Base-by-base conservation (phyloP, 257 asterid species). In the Rhazya stricta region DNA sequence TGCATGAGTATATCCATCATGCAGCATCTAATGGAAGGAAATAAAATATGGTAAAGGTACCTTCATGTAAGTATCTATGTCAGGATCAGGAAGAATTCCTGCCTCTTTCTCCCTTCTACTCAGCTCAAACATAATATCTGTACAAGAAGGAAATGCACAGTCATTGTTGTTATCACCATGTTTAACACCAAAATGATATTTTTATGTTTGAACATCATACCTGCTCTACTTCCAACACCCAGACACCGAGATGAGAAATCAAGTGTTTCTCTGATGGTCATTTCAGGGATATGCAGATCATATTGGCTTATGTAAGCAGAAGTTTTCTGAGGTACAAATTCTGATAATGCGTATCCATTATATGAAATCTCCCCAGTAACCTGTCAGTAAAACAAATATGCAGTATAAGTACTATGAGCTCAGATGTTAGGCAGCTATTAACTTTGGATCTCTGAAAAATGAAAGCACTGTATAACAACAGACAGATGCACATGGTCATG, bases 61-160 rank as follows among this genome's bases (percentile, higher is more conserved):
- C 94, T 89, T 89, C 94, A 89, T 89, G 80, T 85, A 89, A 78
- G 86, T 83, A 77, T 89, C 94, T 74, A 88, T 80, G 76, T 88
- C 90, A 39, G 86, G 91, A 81, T 89, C 93, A 29, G 96, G 96
- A 79, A 84, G 81, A 57, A 89, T 79, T 62, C 86, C 89, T 67
- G 84, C 90, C 67, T 87, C 88, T 81, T 87, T 89, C 79, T 88
- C 93, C 80, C 86, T 83, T 80, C 81, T 72, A 74, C 85, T 88
- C 65, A 89, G 85, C 85, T 88, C 96, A 50, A 69, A 43, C 90
- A 89, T 83, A 69, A 84, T 77, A 16, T 85, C 96, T 88, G 73
- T 29, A 74, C 74, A 75, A 53, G 73, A 61, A 79, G 60, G 67
- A 36, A 34, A 65, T 3, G 39, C 48, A 69, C 48, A 71, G 69